Evolutionary conservation across 129 eudicot species (phyloP).

Genomic region (Artemisia argyi): DNA sequence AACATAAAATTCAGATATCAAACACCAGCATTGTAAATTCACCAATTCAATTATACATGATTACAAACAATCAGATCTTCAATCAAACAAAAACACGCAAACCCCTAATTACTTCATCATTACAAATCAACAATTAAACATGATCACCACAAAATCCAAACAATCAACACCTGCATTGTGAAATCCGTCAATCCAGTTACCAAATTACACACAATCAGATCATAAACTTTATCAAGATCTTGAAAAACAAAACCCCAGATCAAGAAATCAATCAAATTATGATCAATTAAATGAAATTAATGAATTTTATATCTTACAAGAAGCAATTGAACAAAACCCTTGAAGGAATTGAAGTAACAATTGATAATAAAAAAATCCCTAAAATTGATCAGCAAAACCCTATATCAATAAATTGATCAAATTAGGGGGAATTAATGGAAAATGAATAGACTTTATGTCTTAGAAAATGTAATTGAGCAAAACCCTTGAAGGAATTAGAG

Average conservation of each 20-base stretch:
- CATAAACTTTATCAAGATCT: too few relatives aligned
- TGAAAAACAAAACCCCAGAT: too few relatives aligned
- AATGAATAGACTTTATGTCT: neutral
- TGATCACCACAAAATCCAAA: too few relatives aligned
- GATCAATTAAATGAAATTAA: too few relatives aligned
- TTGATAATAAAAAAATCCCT: neutral
- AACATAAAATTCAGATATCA: neutral
- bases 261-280: too few relatives aligned
- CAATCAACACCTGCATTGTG: too few relatives aligned
- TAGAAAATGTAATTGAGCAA: neutral
- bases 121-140: too few relatives aligned
- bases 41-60: neutral
- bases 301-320: too few relatives aligned
- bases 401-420: slow-evolving; percentile 3
- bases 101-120: too few relatives aligned
- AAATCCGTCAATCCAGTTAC: too few relatives aligned
- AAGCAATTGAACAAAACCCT: neutral
- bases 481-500: slow-evolving; percentile 1
- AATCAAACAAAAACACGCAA: neutral
- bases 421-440: neutral
- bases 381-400: neutral
- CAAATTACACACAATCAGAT: too few relatives aligned
- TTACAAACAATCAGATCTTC: slow-evolving; percentile 9
- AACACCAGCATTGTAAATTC: neutral
- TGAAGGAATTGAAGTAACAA: neutral